Evolutionary conservation across 495 filamentous ascomycete species (phyloP).

Genomic region (Bathelium albidoporum): DNA sequence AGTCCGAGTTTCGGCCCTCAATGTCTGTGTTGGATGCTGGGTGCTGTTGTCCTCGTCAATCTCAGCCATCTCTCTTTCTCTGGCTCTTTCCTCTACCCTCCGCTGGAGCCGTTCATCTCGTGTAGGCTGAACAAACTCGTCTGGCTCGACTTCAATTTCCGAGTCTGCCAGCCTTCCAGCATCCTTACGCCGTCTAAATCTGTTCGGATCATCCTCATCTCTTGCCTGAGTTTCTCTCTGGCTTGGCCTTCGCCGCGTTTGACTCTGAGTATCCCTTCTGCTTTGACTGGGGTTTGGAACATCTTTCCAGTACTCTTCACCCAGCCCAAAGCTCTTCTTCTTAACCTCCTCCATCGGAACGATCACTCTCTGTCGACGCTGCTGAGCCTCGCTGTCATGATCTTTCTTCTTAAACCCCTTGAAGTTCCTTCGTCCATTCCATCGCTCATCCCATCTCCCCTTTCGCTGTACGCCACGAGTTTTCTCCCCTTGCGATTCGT

Average conservation of each 20-base stretch:
- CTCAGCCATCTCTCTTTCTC: not conserved
- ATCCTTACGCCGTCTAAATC: constrained; percentile 19
- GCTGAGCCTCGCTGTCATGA: constrained; percentile 33
- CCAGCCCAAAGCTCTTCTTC: constrained; percentile 70
- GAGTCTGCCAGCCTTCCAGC: constrained; percentile 10
- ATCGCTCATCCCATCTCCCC: constrained; percentile 74
- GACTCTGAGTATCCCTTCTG: constrained; percentile 19
- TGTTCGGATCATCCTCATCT: constrained; percentile 8
- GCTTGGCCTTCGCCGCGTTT: constrained; percentile 21
- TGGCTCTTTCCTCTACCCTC: not conserved
- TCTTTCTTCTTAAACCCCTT: constrained; percentile 72
- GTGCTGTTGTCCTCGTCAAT: not conserved
- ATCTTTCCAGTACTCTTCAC: constrained; percentile 66
- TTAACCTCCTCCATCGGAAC: constrained; percentile 71
- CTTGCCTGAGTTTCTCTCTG: constrained; percentile 15
- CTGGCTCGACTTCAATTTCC: constrained; percentile 24
- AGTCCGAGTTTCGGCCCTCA: constrained; percentile 15
- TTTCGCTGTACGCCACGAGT: not conserved
- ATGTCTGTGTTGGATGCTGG: constrained; percentile 15
- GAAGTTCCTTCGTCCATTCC: constrained; percentile 97
- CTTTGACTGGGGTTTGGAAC: constrained; percentile 26
- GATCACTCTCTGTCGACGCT: constrained; percentile 51
- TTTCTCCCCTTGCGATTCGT: constrained; percentile 33
- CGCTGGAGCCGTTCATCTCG: constrained; percentile 4
- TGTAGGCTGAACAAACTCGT: constrained; percentile 19